Conservation (phyloP, 441 rosid genomes). For the Biscutella laevigata region DNA sequence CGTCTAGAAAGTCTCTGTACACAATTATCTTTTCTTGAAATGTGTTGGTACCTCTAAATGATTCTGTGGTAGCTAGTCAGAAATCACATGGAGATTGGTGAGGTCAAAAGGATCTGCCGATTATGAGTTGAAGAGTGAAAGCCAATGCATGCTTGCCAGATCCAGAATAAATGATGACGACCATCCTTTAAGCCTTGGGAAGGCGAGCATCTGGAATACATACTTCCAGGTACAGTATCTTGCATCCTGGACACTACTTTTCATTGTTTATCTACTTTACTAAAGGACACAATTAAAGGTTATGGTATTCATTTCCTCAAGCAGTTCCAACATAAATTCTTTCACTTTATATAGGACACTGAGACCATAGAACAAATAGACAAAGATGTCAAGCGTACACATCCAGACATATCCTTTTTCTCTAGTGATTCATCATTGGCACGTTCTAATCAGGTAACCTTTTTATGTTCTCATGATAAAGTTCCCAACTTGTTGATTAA, state of each 20-base stretch:
- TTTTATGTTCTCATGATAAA: conserved; percentile 12
- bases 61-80: conserved; percentile 91
- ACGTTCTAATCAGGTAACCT: conserved; percentile 66
- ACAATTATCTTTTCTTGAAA: conserved; percentile 16
- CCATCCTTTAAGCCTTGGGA: conserved; percentile 91
- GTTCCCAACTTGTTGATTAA: conserved; percentile 1
- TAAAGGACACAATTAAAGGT: neutral
- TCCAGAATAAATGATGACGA: conserved; percentile 73
- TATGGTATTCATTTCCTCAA: conserved; percentile 1
- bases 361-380: conserved; percentile 94
- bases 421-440: conserved; percentile 70
- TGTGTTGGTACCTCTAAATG: conserved; percentile 43
- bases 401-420: conserved; percentile 91
- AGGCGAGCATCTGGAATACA: conserved; percentile 81
- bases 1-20: neutral
- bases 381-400: conserved; percentile 89
- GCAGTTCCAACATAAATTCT: neutral
- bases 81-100: conserved; percentile 87
- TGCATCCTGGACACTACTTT: neutral
- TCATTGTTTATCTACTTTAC: neutral
- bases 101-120: conserved; percentile 40
- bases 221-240: conserved; percentile 71
- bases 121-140: conserved; percentile 45
- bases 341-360: conserved; percentile 45
- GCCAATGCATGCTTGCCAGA: conserved; percentile 60